phyloP scores from a whole-genome alignment of 805 yeast genomes.

The Diddensiella santjacobensis region DNA sequence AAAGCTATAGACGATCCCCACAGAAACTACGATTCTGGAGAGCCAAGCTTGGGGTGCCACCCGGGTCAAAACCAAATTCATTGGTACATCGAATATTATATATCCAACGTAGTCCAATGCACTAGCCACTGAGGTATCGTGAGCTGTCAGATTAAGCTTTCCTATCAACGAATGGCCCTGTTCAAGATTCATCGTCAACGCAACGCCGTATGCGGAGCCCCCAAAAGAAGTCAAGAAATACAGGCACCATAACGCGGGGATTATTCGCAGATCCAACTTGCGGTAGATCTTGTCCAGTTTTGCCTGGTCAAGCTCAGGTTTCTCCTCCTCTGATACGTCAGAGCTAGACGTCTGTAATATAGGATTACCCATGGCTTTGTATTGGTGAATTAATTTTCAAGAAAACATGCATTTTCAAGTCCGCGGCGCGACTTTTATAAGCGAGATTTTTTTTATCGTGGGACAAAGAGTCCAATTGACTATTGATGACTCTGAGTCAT shows the following conservation, averaged over 20 bases:
- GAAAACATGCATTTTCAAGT: too few species aligned
- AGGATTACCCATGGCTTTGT: background rate
- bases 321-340: slow-evolving; percentile 1
- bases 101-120: slow-evolving; percentile 81
- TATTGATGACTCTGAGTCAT: background rate
- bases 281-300: slow-evolving; percentile 40
- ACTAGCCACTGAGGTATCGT: slow-evolving; percentile 67
- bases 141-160: slow-evolving; percentile 47
- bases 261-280: slow-evolving; percentile 63
- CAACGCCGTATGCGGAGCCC: slow-evolving; percentile 67
- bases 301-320: slow-evolving; percentile 16
- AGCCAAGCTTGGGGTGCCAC: slow-evolving; percentile 85
- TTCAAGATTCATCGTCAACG: slow-evolving; percentile 71
- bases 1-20: slow-evolving; percentile 75
- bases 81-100: slow-evolving; percentile 81
- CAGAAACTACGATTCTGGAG: slow-evolving; percentile 68
- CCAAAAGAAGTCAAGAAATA: slow-evolving; percentile 81
- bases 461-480: background rate
- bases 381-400: too few species aligned
- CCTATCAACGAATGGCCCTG: slow-evolving; percentile 58
- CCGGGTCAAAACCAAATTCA: slow-evolving; percentile 80
- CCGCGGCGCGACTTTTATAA: too few species aligned
- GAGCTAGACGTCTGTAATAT: background rate
- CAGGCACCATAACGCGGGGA: slow-evolving; percentile 78
- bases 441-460: background rate